Conservation (phyloP, 2,329 filamentous ascomycete genomes). For the Leptographium lundbergii region DNA sequence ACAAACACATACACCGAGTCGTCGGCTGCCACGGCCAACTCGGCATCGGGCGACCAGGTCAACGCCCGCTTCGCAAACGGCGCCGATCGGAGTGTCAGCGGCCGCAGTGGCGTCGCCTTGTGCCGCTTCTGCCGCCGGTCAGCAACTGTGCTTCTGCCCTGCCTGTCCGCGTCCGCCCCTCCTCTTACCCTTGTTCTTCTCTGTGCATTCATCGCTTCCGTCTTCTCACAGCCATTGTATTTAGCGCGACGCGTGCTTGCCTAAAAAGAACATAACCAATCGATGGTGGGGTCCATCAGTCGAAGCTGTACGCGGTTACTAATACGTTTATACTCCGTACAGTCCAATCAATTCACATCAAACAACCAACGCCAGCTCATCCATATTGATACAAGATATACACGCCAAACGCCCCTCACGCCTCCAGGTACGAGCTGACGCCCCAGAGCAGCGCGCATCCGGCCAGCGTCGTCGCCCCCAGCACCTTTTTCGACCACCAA, state of each 20-base stretch:
- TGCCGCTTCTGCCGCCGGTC: not conserved
- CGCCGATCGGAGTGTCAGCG: conserved; percentile 17
- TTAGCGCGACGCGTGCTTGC: not conserved
- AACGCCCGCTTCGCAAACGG: conserved; percentile 24
- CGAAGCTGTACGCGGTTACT: not conserved
- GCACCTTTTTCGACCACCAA: conserved; percentile 54
- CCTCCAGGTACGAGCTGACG: conserved; percentile 39
- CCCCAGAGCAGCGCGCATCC: conserved; percentile 49
- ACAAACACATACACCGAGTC: conserved; percentile 40
- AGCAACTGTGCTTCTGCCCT: not conserved
- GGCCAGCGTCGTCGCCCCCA: conserved; percentile 49
- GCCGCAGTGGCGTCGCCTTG: conserved; percentile 26
- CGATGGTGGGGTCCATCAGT: not conserved
- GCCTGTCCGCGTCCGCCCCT: not conserved
- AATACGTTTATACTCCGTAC: no score
- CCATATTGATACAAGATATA: not conserved
- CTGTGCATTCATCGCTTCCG: not conserved
- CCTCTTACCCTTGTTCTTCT: not conserved
- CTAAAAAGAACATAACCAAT: not conserved
- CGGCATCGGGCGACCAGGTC: conserved; percentile 44
- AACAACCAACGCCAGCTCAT: no score
- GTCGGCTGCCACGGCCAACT: conserved; percentile 43
- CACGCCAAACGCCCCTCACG: not conserved
- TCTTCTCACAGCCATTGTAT: no score
- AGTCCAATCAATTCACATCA: not conserved